A percentile compares a stretch with the other conserved stretches of the same genome.
Evolutionary conservation across 805 yeast species (phyloP).

Genomic region (Lipomyces kockii): DNA sequence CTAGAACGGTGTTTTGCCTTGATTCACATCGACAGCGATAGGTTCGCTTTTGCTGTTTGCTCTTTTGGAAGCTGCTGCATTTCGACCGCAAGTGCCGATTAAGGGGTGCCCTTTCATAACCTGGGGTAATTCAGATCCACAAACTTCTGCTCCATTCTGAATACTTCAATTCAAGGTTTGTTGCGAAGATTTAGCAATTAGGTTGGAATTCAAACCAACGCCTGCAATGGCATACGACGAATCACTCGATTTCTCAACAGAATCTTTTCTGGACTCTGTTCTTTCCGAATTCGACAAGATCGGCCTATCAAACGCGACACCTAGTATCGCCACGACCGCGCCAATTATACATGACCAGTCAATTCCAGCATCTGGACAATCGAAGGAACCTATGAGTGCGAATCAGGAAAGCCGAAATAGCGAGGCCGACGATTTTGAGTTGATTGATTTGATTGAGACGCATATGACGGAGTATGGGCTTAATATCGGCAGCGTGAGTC

Average conservation of each 20-base stretch:
- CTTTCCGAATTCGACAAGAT: constrained; percentile 25
- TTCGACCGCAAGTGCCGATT: no score
- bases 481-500: background rate
- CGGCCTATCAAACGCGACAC: background rate
- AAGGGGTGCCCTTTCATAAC: no score
- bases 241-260: constrained; percentile 11
- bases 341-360: background rate
- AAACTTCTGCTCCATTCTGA: no score
- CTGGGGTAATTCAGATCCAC: no score
- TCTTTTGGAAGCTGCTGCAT: no score
- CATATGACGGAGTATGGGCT: constrained; percentile 19
- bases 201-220: no score
- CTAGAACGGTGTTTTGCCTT: no score
- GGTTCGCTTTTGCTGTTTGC: no score
- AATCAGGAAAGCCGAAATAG: background rate
- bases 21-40: no score
- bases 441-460: constrained; percentile 24
- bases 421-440: constrained; percentile 24
- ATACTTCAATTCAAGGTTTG: no score
- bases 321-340: background rate
- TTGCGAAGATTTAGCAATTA: no score
- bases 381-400: background rate
- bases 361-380: background rate
- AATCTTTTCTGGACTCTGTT: constrained; percentile 18
- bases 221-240: background rate